A percentile compares a stretch with the other conserved stretches of the same genome.
phyloP scores from a whole-genome alignment of 164 flowering plant species.

The Litsea cubeba region DNA sequence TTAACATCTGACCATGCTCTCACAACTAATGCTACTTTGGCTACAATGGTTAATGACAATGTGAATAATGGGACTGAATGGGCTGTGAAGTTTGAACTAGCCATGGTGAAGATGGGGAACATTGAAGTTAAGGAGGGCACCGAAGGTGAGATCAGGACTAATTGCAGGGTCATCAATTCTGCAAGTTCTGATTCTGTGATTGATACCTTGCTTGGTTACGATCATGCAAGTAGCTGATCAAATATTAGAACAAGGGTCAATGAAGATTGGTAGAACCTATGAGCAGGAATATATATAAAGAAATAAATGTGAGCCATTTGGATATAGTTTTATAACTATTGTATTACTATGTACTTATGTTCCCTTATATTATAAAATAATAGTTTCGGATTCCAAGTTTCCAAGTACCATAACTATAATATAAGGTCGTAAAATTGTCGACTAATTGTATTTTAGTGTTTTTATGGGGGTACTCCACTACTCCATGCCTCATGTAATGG shows the following conservation, averaged over 20 bases:
- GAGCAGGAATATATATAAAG: neutral
- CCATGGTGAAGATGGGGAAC: slow-evolving; percentile 16
- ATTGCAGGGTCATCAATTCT: slow-evolving; percentile 14
- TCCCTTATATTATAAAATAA: too few species aligned
- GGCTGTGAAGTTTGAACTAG: slow-evolving; percentile 26
- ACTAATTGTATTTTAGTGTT: too few species aligned
- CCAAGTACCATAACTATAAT: too few species aligned
- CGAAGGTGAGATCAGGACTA: slow-evolving; percentile 9
- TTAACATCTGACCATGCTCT: slow-evolving; percentile 13
- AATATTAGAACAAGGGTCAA: neutral
- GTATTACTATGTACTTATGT: too few species aligned
- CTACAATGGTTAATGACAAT: neutral
- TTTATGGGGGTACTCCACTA: too few species aligned
- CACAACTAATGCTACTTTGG: neutral
- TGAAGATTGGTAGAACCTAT: neutral
- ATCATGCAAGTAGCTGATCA: neutral
- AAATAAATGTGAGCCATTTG: too few species aligned
- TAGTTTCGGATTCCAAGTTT: too few species aligned
- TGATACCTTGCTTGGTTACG: neutral
- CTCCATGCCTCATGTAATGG: too few species aligned
- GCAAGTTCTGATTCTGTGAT: neutral
- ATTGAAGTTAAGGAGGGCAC: slow-evolving; percentile 10
- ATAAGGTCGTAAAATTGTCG: too few species aligned
- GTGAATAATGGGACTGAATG: slow-evolving; percentile 1
- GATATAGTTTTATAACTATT: neutral